Evolutionary conservation across 805 yeast species (phyloP), one percentile per base, ranked within the genome.

Genomic region (Wilhelminamyces savonicus): DNA sequence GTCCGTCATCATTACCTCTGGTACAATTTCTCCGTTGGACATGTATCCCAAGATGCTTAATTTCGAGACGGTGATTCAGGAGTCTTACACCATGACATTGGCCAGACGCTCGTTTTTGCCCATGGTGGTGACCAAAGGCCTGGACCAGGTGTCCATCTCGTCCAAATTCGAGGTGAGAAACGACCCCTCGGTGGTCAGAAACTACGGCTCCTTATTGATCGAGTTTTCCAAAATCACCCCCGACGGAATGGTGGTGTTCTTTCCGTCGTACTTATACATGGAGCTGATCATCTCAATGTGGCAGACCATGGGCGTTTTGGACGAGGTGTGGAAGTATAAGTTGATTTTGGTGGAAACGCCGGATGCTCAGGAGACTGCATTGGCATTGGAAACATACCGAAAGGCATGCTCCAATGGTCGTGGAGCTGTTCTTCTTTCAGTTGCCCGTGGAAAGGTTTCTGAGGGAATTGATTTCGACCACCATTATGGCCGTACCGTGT

Each of bases 391-490:
- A 41, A 92, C 97, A 0, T 92, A 88, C 54, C 67, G 98, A 47
- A 83, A 87, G 19, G 99, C 99, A 0, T 92, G 99, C 49, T 79
- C 90, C 1, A 92, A 92, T 56, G 99, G 99, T 4, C 69, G 98
- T 41, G 99, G 99, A 4, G 99, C 99, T 0, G 90, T 94, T 2
- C 69, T 92, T 48, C 69, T 92, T 23, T 86, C 96, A 21, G 99
- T 92, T 36, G 99, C 99, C 10, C 87, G 99, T 71, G 99, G 99
- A 7, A 92, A 92, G 52, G 98, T 92, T 1, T 83, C 95, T 1
- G 99, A 92, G 58, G 99, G 99, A 37, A 92, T 92, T 44, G 99
- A 92, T 86, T 92, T 92, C 62, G 97, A 92, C 52, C 96, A 92
- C 54, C 98, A 92, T 41, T 92, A 83, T 54, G 99, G 98, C 10